Base-by-base conservation (phyloP, 2,329 filamentous ascomycete species). In the Cryphonectria radicalis region DNA sequence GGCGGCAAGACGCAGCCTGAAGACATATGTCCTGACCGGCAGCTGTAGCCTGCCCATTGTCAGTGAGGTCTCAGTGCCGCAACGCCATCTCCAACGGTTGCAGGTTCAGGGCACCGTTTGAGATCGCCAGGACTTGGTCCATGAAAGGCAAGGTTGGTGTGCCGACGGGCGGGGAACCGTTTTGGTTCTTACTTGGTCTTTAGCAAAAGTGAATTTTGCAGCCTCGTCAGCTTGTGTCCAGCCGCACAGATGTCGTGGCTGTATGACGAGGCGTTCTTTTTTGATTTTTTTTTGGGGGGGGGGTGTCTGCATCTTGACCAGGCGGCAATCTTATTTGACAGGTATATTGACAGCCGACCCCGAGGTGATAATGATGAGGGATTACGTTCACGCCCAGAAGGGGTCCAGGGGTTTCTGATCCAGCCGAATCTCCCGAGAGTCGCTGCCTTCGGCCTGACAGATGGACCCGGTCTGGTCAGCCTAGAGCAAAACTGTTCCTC, bases 171-270 rank as follows among this genome's bases (percentile, higher is more conserved):
- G 28, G 14, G 4, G 28, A 5, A 17, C 28, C 35, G 59, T 40
- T 40, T 14, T 22, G 59, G 35, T 35, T 40, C 19, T n/a, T 62
- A 4, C 59, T 22, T 62, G 59, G 14, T 62, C 59, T 62, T 40
- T 28, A 62, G 59, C 59, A 35, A 8, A 37, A 37, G 1, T n/a
- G 17, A 22, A 14, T 40, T 17, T 40, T 35, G 59, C 59, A 32
- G 32, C 59, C 59, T 62, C 59, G 5, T 62, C 59, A 62, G 59
- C 59, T 40, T 62, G 59, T 62, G 59, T 13, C 22, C 32, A 13
- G 35, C 59, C 46, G 59, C 28, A 62, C 59, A 62, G 35, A 6
- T 62, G 35, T 62, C 59, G 35, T 40, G 59, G 59, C 35, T 3
- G 59, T 62, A 40, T 37, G 59, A 40, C 59, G 35, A 62, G 59